These are phyloP conservation scores for Auriscalpium microsporum DNA, from an alignment of 768 basidiomycete genomes.

Conservation along the genomic window DNA sequence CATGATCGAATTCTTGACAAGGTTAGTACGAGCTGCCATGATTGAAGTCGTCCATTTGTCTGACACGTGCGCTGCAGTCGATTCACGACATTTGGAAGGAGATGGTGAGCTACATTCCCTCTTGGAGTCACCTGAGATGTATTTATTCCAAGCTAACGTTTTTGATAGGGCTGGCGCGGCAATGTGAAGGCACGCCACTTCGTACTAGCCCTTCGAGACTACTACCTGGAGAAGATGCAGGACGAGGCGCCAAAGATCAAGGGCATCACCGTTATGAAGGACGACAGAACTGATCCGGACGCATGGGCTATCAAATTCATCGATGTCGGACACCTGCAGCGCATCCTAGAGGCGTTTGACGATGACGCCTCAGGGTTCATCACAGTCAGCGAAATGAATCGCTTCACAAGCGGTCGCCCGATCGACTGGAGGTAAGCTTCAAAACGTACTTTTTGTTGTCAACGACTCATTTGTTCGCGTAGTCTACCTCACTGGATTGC, in stretches of 20 bases:
- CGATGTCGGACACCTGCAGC: slow-evolving; percentile 11
- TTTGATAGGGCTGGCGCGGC: slow-evolving; percentile 1
- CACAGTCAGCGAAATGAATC: slow-evolving; percentile 22
- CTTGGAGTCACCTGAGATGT: too few relatives aligned
- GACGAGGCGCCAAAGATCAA: not conserved
- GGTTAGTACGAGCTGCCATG: not conserved
- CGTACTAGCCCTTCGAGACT: slow-evolving; percentile 20
- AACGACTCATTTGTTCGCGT: not conserved
- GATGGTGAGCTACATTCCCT: slow-evolving; percentile 9
- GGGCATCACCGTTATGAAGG: not conserved
- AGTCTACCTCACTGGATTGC: slow-evolving; percentile 22
- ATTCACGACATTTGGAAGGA: slow-evolving; percentile 10
- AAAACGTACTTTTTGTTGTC: not conserved
- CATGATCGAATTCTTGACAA: slow-evolving; percentile 19
- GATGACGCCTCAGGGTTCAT: slow-evolving; percentile 24
- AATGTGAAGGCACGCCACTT: not conserved
- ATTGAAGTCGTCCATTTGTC: not conserved
- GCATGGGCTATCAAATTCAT: slow-evolving; percentile 19
- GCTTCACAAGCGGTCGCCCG: slow-evolving; percentile 18
- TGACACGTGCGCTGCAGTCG: slow-evolving; percentile 4
- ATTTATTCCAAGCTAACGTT: not conserved
- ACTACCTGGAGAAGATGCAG: slow-evolving; percentile 17
- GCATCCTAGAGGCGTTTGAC: slow-evolving; percentile 24
- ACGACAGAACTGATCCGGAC: slow-evolving; percentile 8
- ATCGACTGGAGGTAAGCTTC: slow-evolving; percentile 15